Evolutionary conservation across 495 filamentous ascomycete species (phyloP), one percentile per base, ranked within the genome.

Genomic region (Aspergillus leporis): DNA sequence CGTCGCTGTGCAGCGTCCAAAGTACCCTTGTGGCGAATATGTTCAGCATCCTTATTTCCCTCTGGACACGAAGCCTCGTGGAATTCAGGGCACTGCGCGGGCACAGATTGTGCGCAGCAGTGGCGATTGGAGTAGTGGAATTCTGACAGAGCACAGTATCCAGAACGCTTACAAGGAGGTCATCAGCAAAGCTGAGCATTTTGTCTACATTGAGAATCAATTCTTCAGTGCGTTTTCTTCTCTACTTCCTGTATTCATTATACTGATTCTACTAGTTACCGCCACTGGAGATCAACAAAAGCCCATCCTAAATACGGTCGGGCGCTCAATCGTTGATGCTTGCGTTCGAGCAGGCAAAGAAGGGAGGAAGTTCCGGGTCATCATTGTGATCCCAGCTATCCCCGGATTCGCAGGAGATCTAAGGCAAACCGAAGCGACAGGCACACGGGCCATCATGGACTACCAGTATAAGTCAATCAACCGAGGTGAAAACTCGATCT

Each of bases 401-500:
- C 94, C 93, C 5, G 93, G 94, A 0, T 98, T 98, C 68, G 92
- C 93, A 1, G 93, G 94, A 10, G 93, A 97, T 70, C 77, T 98
- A 12, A 75, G 93, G 34, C 86, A 90, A 16, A 85, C 88, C 61
- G 91, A 87, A 25, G 93, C 94, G 0, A 82, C 82, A 19, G 93
- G 94, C 22, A 97, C 93, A 0, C 76, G 91, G 56, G 92, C 92
- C 4, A 98, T 97, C 67, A 98, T 98, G 91, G 93, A 97, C 67
- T 98, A 97, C 70, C 93, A 97, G 70, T 98, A 93, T 75, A 97
- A 94, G 70, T 94, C 91, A 1, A 96, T 98, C 58, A 87, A 87
- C 64, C 89, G 93, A 13, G 93, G 94, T 2, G 87, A 96, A 63
- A 80, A 97, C 69, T 96, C 90, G 12, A 97, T 97, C 51, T 92